phyloP scores from a whole-genome alignment of 1,284 basidiomycete species.

The Entoloma clypeatum region DNA sequence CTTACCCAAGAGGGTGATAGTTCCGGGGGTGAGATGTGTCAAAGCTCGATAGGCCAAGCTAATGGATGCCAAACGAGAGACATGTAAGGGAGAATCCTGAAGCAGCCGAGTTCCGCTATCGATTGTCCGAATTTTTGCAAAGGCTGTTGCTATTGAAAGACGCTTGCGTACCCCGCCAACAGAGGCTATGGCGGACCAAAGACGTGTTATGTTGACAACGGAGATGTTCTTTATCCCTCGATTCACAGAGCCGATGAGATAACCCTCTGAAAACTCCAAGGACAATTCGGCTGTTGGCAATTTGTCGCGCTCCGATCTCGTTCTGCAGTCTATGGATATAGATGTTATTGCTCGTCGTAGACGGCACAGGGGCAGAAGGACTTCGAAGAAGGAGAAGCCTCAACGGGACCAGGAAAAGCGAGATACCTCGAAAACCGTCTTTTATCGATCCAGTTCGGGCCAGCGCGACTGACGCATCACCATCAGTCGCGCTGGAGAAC shows the following conservation, averaged over 20 bases:
- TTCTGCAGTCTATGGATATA: slow-evolving; percentile 73
- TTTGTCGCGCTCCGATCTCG: slow-evolving; percentile 74
- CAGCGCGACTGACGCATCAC: slow-evolving; percentile 66
- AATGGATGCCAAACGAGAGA: slow-evolving; percentile 56
- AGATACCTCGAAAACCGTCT: slow-evolving; percentile 60
- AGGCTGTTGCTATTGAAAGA: slow-evolving; percentile 61
- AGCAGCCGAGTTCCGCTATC: slow-evolving; percentile 47
- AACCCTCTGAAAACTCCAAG: slow-evolving; percentile 57
- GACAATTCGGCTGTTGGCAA: slow-evolving; percentile 78
- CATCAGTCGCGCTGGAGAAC: slow-evolving; percentile 83
- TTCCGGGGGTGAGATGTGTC: slow-evolving; percentile 59
- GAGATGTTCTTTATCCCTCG: slow-evolving; percentile 70
- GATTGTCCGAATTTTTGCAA: slow-evolving; percentile 55
- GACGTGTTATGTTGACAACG: slow-evolving; percentile 73
- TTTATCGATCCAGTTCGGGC: slow-evolving; percentile 58
- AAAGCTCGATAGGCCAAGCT: slow-evolving; percentile 63
- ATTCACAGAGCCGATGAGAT: slow-evolving; percentile 59
- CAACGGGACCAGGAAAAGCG: slow-evolving; percentile 69
- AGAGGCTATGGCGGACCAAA: slow-evolving; percentile 62
- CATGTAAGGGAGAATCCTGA: slow-evolving; percentile 56
- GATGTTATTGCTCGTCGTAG: slow-evolving; percentile 63
- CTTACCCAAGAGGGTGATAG: slow-evolving; percentile 57
- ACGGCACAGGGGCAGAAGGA: slow-evolving; percentile 36
- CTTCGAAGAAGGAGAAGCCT: slow-evolving; percentile 47
- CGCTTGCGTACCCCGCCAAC: slow-evolving; percentile 59